Evolutionary conservation across 139 green algal species (phyloP), one percentile per base, ranked within the genome.

Genomic region (Coelastrella sp.): DNA sequence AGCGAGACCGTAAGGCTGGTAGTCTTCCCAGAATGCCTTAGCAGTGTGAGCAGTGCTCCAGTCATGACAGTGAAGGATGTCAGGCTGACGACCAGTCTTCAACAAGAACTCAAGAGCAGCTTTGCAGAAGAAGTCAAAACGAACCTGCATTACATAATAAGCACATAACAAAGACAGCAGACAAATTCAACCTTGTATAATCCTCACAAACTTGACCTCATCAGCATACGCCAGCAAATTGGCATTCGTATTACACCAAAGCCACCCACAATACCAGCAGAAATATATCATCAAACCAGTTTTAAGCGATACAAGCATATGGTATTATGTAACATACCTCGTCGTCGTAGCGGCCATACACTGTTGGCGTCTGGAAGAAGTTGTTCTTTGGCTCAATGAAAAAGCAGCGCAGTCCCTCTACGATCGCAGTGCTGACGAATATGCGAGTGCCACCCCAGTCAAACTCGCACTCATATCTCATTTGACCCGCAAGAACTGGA

Each of bases 51-150:
- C 97, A 17, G 95, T 98, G 82, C 93, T 90, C 95, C 95, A 98
- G 91, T 99, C 97, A 92, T 99, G 97, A 90, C 92, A 96, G 91
- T 99, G 97, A 67, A 99, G 88, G 84, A 99, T 96, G 93, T 99
- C 96, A 7, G 96, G 87, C 64, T 94, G 81, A 35, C 90, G 76
- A 37, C 77, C 76, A 0, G 88, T 91, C 64, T 91, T 86, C 72
- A 96, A 89, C 35, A 99, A 87, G 89, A 98, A 99, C 90, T 99
- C 95, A n/a, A 99, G 89, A 2, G 97, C 96, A 3, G 94, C 96
- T 34, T 92, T 92, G 87, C 92, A 98, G 92, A 99, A 99, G 86
- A 98, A 97, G 76, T 93, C 94, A 84, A 99, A 99, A 43, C 96
- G 93, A 21, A 92, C 87, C 63, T 85, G 59, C 30, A 45, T 15